A percentile compares a stretch with the other conserved stretches of the same genome.
Evolutionary conservation across 805 yeast species (phyloP).

Genomic region (Lipomyces chichibuensis): DNA sequence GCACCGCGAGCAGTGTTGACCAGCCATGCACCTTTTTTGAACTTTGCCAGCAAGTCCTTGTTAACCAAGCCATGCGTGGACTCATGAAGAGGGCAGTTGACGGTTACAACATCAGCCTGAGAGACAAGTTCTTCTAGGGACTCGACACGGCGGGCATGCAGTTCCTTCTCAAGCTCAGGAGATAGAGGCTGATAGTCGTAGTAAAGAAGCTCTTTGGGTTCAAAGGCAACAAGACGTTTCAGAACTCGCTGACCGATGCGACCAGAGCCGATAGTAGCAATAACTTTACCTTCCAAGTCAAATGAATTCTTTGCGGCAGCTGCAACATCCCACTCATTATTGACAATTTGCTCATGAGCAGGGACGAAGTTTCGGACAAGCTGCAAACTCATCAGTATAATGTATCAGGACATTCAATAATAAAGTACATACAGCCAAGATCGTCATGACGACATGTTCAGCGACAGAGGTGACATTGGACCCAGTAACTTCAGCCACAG

Average conservation of each 20-base stretch:
- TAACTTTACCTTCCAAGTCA: slow-evolving; percentile 73
- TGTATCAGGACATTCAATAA: background rate
- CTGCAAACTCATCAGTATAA: slow-evolving; percentile 9
- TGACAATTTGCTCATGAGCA: slow-evolving; percentile 68
- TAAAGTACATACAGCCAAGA: slow-evolving; percentile 49
- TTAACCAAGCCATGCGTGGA: slow-evolving; percentile 68
- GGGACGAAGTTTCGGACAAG: slow-evolving; percentile 78
- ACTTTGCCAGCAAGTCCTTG: slow-evolving; percentile 64
- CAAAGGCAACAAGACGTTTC: slow-evolving; percentile 71
- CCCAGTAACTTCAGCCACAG: slow-evolving; percentile 81
- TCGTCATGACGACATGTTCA: slow-evolving; percentile 77
- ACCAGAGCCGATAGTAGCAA: slow-evolving; percentile 83
- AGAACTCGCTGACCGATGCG: slow-evolving; percentile 78
- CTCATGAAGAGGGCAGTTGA: slow-evolving; percentile 77
- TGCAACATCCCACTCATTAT: slow-evolving; percentile 76
- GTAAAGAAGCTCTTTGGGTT: slow-evolving; percentile 72
- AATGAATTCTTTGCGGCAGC: slow-evolving; percentile 71
- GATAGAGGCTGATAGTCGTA: slow-evolving; percentile 75
- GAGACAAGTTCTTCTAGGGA: slow-evolving; percentile 61
- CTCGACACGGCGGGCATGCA: slow-evolving; percentile 66
- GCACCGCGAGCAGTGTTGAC: slow-evolving; percentile 86
- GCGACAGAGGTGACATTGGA: slow-evolving; percentile 81
- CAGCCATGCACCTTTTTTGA: slow-evolving; percentile 73
- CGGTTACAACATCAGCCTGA: slow-evolving; percentile 71
- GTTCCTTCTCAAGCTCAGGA: slow-evolving; percentile 58